These are phyloP conservation scores for Colletotrichum filicis DNA, from an alignment of 2,329 filamentous ascomycete genomes.

Conservation along the genomic window DNA sequence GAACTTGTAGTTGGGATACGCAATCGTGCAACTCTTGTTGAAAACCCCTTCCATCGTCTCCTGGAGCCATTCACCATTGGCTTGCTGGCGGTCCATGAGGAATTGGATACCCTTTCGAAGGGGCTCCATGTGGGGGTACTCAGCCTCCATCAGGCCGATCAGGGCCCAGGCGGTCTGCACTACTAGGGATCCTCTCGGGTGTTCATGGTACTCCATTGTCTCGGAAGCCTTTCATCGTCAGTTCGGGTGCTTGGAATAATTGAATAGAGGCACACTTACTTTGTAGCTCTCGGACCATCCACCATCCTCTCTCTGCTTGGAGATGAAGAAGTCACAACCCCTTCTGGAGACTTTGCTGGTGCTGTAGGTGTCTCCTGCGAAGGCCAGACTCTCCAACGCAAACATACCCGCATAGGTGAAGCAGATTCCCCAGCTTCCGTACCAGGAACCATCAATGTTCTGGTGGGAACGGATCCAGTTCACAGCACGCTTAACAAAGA, in stretches of 20 bases:
- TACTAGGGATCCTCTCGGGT: conserved; percentile 81
- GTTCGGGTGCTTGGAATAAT: conserved; percentile 14
- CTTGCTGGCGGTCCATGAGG: conserved; percentile 85
- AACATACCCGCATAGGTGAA: conserved; percentile 99
- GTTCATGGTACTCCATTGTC: conserved; percentile 78
- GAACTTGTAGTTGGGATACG: conserved; percentile 99
- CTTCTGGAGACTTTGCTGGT: conserved; percentile 77
- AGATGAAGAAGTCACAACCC: conserved; percentile 87
- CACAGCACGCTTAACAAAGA: conserved; percentile 79
- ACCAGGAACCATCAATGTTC: conserved; percentile 89
- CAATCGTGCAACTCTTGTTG: conserved; percentile 99
- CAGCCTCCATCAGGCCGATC: conserved; percentile 84
- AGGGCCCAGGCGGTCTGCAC: conserved; percentile 95
- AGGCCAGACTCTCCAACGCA: conserved; percentile 85
- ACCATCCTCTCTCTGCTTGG: conserved; percentile 86
- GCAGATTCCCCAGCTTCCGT: conserved; percentile 97
- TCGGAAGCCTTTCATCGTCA: conserved; percentile 73
- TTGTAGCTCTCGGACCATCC: conserved; percentile 97
- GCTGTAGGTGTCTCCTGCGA: conserved; percentile 82
- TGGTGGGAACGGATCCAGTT: conserved; percentile 86
- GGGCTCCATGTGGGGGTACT: conserved; percentile 79
- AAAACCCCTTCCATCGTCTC: conserved; percentile 98
- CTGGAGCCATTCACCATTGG: conserved; percentile 93
- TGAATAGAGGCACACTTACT: conserved; percentile 50
- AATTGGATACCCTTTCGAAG: conserved; percentile 81